Evolutionary conservation across 345 rosid species (phyloP).

Genomic region (Gynandropsis gynandra): DNA sequence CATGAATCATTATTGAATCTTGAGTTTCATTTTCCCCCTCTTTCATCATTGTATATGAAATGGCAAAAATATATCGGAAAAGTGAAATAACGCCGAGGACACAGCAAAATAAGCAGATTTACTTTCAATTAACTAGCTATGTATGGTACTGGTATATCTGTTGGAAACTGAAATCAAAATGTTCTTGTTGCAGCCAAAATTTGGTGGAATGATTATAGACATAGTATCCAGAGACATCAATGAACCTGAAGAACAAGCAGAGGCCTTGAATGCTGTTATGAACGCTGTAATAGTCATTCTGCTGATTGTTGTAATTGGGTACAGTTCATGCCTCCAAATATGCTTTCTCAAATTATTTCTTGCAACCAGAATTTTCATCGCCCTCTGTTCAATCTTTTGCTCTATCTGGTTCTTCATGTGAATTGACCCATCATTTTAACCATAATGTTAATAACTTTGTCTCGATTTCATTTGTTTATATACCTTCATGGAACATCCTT

Average conservation of each 20-base stretch:
- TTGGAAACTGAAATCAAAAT: background rate
- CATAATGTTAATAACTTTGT: too few species aligned
- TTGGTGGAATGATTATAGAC: constrained; percentile 62
- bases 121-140: too few species aligned
- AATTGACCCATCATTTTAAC: too few species aligned
- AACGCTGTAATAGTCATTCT: constrained; percentile 40
- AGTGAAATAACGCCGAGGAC: too few species aligned
- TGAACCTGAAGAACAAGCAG: constrained; percentile 40
- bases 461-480: background rate
- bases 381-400: background rate
- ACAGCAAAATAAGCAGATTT: too few species aligned
- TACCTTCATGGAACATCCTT: background rate
- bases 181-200: constrained; percentile 42
- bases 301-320: constrained; percentile 52
- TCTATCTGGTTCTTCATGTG: background rate
- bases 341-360: background rate
- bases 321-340: constrained; percentile 15
- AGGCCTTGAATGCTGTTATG: constrained; percentile 40
- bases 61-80: background rate
- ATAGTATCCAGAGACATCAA: constrained; percentile 44
- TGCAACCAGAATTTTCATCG: background rate
- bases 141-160: background rate
- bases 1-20: constrained; percentile 10
- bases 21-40: background rate
- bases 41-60: background rate